Conservation (phyloP, 1,284 basidiomycete genomes). For the Bondarzewia mesenterica region DNA sequence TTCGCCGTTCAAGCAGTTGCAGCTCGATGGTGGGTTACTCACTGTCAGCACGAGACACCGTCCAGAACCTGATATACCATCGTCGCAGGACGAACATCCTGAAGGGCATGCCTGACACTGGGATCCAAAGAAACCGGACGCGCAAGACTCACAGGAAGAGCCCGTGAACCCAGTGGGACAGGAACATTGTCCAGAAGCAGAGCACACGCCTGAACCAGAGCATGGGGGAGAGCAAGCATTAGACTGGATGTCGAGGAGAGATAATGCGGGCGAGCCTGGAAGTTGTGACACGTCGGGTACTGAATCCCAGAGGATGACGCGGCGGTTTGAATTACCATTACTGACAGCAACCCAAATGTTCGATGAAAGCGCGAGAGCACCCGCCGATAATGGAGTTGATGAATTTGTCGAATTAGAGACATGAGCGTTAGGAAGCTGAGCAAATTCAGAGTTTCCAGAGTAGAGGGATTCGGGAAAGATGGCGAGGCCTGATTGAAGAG, state of each 20-base stretch:
- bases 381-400: constrained; percentile 33
- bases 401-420: constrained; percentile 41
- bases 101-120: constrained; percentile 59
- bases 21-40: constrained; percentile 48
- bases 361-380: constrained; percentile 53
- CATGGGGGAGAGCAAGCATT: constrained; percentile 65
- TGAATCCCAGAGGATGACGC: constrained; percentile 69
- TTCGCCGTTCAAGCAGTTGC: constrained; percentile 72
- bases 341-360: constrained; percentile 62
- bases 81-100: constrained; percentile 62
- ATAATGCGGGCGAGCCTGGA: constrained; percentile 36
- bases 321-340: constrained; percentile 34
- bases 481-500: constrained; percentile 56
- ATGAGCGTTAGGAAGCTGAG: constrained; percentile 41
- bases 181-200: constrained; percentile 55
- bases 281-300: constrained; percentile 68
- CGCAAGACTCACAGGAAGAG: constrained; percentile 68
- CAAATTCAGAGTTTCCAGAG: constrained; percentile 54
- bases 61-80: constrained; percentile 69
- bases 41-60: constrained; percentile 48
- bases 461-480: constrained; percentile 52
- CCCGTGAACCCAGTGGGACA: constrained; percentile 72
- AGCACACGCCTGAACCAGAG: constrained; percentile 62
- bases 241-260: constrained; percentile 60
- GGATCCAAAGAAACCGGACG: constrained; percentile 63